Evolutionary conservation across 768 basidiomycete species (phyloP).

Genomic region (Candolleomyces efflorescens): DNA sequence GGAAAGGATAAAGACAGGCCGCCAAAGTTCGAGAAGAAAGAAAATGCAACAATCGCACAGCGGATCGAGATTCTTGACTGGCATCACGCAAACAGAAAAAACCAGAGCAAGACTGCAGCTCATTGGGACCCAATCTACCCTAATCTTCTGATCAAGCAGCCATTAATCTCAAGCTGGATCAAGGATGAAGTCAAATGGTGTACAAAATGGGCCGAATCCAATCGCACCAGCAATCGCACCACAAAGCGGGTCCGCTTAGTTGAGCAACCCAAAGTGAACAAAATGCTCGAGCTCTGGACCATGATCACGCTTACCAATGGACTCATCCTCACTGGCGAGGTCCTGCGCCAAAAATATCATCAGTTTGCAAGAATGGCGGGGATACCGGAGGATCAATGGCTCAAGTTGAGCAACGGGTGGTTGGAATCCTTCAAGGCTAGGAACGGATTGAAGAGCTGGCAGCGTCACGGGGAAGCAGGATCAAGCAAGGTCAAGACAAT

Average conservation of each 20-base stretch:
- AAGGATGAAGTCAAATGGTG: constrained; percentile 20
- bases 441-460: constrained; percentile 15
- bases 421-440: constrained; percentile 18
- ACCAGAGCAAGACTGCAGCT: neutral
- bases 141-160: constrained; percentile 23
- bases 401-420: constrained; percentile 27
- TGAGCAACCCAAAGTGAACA: constrained; percentile 22
- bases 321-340: constrained; percentile 24
- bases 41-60: neutral
- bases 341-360: constrained; percentile 26
- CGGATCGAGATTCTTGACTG: constrained; percentile 5
- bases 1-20: no score
- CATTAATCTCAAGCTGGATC: constrained; percentile 19
- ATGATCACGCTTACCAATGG: constrained; percentile 20
- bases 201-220: constrained; percentile 5
- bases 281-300: constrained; percentile 30
- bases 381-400: constrained; percentile 19
- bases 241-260: constrained; percentile 18
- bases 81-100: neutral
- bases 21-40: neutral
- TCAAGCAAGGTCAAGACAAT: constrained; percentile 16
- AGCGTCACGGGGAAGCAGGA: constrained; percentile 24
- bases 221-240: neutral
- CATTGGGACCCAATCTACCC: constrained; percentile 20
- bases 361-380: constrained; percentile 21